Conservation (phyloP, 2,329 filamentous ascomycete genomes). For the Alternaria sp. region DNA sequence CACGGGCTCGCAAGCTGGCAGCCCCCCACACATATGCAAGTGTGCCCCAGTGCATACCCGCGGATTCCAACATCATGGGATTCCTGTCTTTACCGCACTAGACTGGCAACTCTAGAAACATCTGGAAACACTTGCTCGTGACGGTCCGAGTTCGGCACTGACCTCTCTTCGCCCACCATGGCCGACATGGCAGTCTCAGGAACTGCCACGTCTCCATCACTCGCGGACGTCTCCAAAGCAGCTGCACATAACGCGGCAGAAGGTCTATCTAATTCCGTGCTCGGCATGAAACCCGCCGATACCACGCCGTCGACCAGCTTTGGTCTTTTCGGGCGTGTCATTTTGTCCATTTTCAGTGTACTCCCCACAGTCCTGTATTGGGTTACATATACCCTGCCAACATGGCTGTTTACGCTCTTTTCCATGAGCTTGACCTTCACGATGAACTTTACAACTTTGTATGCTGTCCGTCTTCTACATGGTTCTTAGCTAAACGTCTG, state of each 20-base stretch:
- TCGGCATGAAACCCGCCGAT: slow-evolving; percentile 35
- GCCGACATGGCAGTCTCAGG: slow-evolving; percentile 39
- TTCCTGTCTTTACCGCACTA: slow-evolving; percentile 17
- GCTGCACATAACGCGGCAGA: slow-evolving; percentile 28
- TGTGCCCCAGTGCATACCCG: slow-evolving; percentile 18
- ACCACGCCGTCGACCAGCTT: slow-evolving; percentile 44
- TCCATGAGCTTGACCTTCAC: slow-evolving; percentile 95
- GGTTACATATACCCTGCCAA: slow-evolving; percentile 84
- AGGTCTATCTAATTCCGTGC: slow-evolving; percentile 31
- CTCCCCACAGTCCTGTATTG: slow-evolving; percentile 74
- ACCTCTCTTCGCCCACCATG: slow-evolving; percentile 16
- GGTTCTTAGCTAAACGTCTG: slow-evolving; percentile 36
- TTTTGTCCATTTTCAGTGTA: slow-evolving; percentile 61
- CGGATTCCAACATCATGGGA: slow-evolving; percentile 33
- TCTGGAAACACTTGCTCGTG: slow-evolving; percentile 16
- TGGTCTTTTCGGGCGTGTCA: slow-evolving; percentile 59
- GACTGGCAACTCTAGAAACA: slow-evolving; percentile 12
- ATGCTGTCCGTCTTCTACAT: slow-evolving; percentile 49
- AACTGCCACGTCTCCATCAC: slow-evolving; percentile 28
- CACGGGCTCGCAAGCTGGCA: slow-evolving; percentile 13
- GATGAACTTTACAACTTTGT: slow-evolving; percentile 98
- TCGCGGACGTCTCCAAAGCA: slow-evolving; percentile 18
- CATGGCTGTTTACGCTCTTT: slow-evolving; percentile 86
- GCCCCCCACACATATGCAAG: slow-evolving; percentile 26
- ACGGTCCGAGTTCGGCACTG: slow-evolving; percentile 11